A percentile compares a stretch with the other conserved stretches of the same genome.
Conservation (phyloP, 2,329 filamentous ascomycete genomes). For the Talaromyces sp. region DNA sequence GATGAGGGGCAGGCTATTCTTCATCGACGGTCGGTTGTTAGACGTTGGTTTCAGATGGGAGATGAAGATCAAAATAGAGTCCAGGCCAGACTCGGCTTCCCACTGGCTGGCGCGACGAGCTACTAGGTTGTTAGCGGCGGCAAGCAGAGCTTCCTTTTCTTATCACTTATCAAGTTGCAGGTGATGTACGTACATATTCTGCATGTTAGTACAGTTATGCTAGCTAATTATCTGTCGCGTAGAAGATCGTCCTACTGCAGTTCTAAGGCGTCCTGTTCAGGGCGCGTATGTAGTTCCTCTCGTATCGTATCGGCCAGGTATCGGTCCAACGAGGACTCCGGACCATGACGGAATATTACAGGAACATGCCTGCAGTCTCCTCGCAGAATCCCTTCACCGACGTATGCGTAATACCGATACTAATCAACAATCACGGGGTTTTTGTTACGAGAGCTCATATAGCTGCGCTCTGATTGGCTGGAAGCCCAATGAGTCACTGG, state of each 20-base stretch:
- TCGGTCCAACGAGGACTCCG: background rate
- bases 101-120: background rate
- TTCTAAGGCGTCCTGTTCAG: no score
- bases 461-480: background rate
- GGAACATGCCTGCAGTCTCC: background rate
- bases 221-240: no score
- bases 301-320: background rate
- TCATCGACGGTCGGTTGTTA: background rate
- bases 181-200: background rate
- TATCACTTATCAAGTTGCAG: background rate
- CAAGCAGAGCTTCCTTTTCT: conserved; percentile 1
- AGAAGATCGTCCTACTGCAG: no score
- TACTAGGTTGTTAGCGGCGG: background rate
- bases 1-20: conserved; percentile 2
- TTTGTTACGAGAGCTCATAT: background rate
- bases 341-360: background rate
- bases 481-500: background rate
- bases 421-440: no score
- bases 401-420: background rate
- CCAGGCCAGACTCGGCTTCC: background rate
- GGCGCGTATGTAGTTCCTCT: no score
- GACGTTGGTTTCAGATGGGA: conserved; percentile 7
- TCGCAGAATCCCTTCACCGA: background rate
- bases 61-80: conserved; percentile 1
- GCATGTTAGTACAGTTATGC: no score